Base-by-base conservation (phyloP, 192 early-diverging fungal species). In the Coemansia sp. region DNA sequence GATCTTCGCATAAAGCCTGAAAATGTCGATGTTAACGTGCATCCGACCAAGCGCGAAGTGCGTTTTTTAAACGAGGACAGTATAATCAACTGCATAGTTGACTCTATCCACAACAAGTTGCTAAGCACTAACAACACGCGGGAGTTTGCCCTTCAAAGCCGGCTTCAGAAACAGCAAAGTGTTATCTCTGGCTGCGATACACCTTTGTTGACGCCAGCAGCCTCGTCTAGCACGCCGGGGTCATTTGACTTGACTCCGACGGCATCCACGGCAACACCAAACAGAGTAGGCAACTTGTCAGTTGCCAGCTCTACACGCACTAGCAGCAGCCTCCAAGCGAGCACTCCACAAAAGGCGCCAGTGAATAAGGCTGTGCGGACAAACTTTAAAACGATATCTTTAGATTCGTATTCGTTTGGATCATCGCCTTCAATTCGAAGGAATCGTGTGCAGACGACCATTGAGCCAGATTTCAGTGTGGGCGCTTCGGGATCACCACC, bases 21-120 rank as follows among this genome's bases (percentile, higher is more conserved):
- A 49, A 93, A 92, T 61, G 89, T 99, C 3, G 97, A 99, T 69
- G 97, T 99, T 2, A 99, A 99, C 71, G 94, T 99, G 1, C 97
- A 98, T 75, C 96, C 97, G 1, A 97, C 97, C 29, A 99, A 99
- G 62, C 85, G 89, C 8, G 90, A 95, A 82, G 93, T 98, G 23
- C 89, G 91, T 47, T 97, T 99, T 64, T 74, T 99, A 68, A 86
- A 98, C 73, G 90, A 98, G 63, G 94, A 99, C 32, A 68, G 81
- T 14, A 86, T 98, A 16, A 83, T 95, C 35, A 83, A 84, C 11
- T 64, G 68, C 0, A 77, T 99, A 2, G 82, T 86, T 39, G 90
- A 89, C 43, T 74, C 71, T 13, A 85, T 98, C 20, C 87, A 90
- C 61, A 77, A 85, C 19, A 75, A 75, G 47, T 70, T 98, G 18